A percentile compares a stretch with the other conserved stretches of the same genome.
Conservation (phyloP, 106 monocot species). For the Acorus gramineus region DNA sequence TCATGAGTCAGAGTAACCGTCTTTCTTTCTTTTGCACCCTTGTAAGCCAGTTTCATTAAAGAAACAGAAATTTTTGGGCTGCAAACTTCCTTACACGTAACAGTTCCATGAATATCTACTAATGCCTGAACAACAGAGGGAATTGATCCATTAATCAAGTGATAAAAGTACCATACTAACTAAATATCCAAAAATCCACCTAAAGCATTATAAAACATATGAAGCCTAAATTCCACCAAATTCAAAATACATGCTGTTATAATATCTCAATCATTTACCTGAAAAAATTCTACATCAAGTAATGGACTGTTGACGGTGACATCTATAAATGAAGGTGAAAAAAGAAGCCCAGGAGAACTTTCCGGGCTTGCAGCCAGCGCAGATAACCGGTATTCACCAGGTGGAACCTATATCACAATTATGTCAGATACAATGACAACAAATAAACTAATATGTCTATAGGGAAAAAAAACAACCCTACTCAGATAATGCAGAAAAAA, state of each 20-base stretch:
- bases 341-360: conserved; percentile 42
- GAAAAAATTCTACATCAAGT: conserved; percentile 63
- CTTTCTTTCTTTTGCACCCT: conserved; percentile 33
- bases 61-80: conserved; percentile 37
- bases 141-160: neutral
- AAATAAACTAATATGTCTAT: no score
- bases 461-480: no score
- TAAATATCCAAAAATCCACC: neutral
- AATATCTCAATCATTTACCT: conserved; percentile 36
- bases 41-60: conserved; percentile 36
- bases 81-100: conserved; percentile 76
- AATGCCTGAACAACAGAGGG: conserved; percentile 49
- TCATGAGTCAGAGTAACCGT: conserved; percentile 43
- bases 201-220: no score
- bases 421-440: no score
- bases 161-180: no score
- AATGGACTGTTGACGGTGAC: conserved; percentile 65
- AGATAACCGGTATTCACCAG: conserved; percentile 86
- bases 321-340: conserved; percentile 72
- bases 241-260: neutral
- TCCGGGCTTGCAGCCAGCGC: conserved; percentile 50
- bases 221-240: no score
- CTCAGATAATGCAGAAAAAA: neutral
- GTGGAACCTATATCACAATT: conserved; percentile 36
- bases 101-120: conserved; percentile 68